A percentile compares a stretch with the other conserved stretches of the same genome.
phyloP scores from a whole-genome alignment of 202 grass and related monocot species.

The Hordeum pubiflorum region DNA sequence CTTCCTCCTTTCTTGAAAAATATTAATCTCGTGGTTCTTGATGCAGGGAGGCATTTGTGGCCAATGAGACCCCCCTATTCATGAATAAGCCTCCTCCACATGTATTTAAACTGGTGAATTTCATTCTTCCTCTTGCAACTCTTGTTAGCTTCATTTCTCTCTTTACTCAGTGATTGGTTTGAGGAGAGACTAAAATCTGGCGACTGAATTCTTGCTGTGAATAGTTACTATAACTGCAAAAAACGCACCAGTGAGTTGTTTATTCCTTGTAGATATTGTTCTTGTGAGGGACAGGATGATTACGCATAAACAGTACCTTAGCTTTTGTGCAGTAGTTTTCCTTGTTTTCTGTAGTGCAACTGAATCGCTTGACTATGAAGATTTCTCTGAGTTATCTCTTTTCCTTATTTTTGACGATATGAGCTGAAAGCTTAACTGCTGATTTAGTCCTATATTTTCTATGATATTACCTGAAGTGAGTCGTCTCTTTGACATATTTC shows the following conservation, averaged over 20 bases:
- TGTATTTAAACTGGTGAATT: slow-evolving; percentile 30
- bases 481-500: background rate
- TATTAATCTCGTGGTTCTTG: slow-evolving; percentile 13
- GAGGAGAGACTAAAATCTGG: background rate
- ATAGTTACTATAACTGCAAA: background rate
- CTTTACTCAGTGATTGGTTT: background rate
- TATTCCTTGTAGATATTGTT: background rate
- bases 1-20: background rate
- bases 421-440: background rate
- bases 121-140: background rate
- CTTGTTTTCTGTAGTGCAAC: background rate
- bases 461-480: background rate
- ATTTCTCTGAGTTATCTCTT: background rate
- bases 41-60: slow-evolving; percentile 22
- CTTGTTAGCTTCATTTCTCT: background rate
- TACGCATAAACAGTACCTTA: background rate
- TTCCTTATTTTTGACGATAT: background rate
- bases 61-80: background rate
- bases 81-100: slow-evolving; percentile 27
- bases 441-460: background rate
- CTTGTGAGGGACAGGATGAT: background rate
- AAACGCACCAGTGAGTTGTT: background rate
- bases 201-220: background rate
- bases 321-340: background rate
- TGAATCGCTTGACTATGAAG: background rate